Evolutionary conservation across 2,329 filamentous ascomycete genomes (phyloP), one percentile per base, ranked within the genome.

Genomic region (Fusarium longipes): DNA sequence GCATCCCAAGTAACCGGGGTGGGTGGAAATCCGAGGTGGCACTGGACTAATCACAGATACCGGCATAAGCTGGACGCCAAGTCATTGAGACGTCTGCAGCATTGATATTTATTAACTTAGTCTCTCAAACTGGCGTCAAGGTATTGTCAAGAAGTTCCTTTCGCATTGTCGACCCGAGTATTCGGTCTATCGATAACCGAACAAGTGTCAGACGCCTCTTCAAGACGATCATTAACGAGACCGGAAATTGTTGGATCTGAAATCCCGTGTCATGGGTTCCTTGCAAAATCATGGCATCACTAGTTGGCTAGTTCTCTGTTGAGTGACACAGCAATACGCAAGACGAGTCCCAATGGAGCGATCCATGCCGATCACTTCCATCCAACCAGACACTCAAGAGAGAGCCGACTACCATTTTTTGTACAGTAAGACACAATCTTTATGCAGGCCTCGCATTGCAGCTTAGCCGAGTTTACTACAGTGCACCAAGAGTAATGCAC

Each of bases 241-340:
- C 15, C 22, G 49, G 65, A 53, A 38, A n/a, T n/a, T n/a, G n/a
- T n/a, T n/a, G n/a, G n/a, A n/a, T n/a, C n/a, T n/a, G n/a, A n/a
- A n/a, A 38, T 53, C 40, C 44, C 17, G 32, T 36, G 22, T 25
- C 30, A 15, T 20, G 38, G 27, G 22, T 45, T 45, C 35, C 17
- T 18, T 27, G 27, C 11, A 6, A 8, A 6, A 25, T 25, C 6
- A 25, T 25, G 25, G 22, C 20, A 32, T 24, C 14, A 18, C 12
- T 35, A 32, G 56, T 51, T 40, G 36, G 39, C 55, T 62, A 40
- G 40, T 12, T 52, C 51, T 27, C 25, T 25, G 43, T 50, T 55
- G 48, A 62, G 65, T 51, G 65, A 47, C 61, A 53, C 30, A 43
- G 22, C 40, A 36, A 53, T 14, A 68, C 50, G 36, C 55, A 43